These are phyloP conservation scores for Termitomyces sp. DNA, from an alignment of 768 basidiomycete species.

Conservation along the genomic window DNA sequence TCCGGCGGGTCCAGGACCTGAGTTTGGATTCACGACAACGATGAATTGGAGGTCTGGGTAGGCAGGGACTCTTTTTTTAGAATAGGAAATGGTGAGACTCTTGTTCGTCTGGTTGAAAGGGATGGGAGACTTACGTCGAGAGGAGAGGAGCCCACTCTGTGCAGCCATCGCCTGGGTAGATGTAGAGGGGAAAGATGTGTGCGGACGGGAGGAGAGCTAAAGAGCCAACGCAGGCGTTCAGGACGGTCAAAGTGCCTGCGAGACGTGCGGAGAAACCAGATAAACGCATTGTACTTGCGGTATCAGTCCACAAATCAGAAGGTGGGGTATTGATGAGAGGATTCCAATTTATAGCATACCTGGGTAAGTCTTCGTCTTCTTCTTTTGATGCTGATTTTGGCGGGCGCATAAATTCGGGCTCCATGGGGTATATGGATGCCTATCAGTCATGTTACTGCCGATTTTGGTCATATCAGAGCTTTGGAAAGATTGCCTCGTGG, in stretches of 20 bases:
- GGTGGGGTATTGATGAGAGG: neutral
- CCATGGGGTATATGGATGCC: no score
- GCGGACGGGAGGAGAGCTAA: slow-evolving; percentile 15
- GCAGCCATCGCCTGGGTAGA: slow-evolving; percentile 24
- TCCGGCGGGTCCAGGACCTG: slow-evolving; percentile 23
- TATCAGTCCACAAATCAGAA: neutral
- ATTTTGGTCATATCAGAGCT: no score
- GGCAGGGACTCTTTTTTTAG: slow-evolving; percentile 20
- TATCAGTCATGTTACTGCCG: no score
- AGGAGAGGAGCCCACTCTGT: slow-evolving; percentile 23
- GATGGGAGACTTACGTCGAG: slow-evolving; percentile 15
- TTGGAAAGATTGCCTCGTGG: no score
- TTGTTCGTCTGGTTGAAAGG: neutral
- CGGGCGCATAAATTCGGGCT: no score
- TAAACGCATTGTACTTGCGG: neutral
- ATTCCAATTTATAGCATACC: neutral
- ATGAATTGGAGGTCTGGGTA: slow-evolving; percentile 24
- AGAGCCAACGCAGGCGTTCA: neutral
- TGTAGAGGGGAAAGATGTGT: slow-evolving; percentile 29
- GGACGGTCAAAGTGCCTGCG: neutral
- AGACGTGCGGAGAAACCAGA: neutral
- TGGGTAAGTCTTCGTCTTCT: no score
- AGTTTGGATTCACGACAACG: slow-evolving; percentile 28
- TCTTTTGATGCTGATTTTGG: no score
- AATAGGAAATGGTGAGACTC: neutral